A percentile compares a stretch with the other conserved stretches of the same genome.
These are phyloP conservation scores for Cercospora sp. DNA, from an alignment of 2,329 filamentous ascomycete species.

Conservation along the genomic window DNA sequence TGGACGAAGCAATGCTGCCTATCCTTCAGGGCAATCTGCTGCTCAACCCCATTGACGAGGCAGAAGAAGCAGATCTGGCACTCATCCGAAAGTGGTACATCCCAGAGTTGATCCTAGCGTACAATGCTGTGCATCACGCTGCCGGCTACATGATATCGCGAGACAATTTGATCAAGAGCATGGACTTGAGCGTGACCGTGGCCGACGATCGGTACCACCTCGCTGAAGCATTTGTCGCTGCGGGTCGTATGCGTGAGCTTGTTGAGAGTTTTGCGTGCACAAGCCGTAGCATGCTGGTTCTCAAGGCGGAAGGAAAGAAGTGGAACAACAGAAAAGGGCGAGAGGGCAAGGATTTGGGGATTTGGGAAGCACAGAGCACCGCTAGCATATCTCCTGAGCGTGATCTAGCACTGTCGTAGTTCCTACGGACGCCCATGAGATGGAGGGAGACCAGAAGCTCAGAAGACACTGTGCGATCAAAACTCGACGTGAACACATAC, in stretches of 20 bases:
- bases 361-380: conserved; percentile 45
- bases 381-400: neutral
- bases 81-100: conserved; percentile 75
- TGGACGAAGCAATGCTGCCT: conserved; percentile 42
- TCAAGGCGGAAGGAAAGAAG: conserved; percentile 47
- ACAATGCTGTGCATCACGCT: conserved; percentile 77
- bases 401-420: neutral
- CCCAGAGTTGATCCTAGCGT: conserved; percentile 81
- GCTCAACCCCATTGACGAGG: conserved; percentile 39
- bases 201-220: conserved; percentile 55
- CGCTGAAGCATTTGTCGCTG: conserved; percentile 42
- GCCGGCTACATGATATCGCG: conserved; percentile 73
- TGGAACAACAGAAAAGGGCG: conserved; percentile 46
- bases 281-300: conserved; percentile 67
- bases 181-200: conserved; percentile 78
- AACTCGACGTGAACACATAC: no score
- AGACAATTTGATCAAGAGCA: conserved; percentile 76
- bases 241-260: conserved; percentile 48
- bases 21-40: conserved; percentile 40
- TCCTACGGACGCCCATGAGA: neutral
- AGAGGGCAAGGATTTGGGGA: conserved; percentile 45
- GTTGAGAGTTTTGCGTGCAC: conserved; percentile 68
- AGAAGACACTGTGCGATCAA: no score
- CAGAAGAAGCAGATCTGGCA: conserved; percentile 62
- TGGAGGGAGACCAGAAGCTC: neutral